Conservation (phyloP, 768 basidiomycete genomes). For the Hygrophorus russula region DNA sequence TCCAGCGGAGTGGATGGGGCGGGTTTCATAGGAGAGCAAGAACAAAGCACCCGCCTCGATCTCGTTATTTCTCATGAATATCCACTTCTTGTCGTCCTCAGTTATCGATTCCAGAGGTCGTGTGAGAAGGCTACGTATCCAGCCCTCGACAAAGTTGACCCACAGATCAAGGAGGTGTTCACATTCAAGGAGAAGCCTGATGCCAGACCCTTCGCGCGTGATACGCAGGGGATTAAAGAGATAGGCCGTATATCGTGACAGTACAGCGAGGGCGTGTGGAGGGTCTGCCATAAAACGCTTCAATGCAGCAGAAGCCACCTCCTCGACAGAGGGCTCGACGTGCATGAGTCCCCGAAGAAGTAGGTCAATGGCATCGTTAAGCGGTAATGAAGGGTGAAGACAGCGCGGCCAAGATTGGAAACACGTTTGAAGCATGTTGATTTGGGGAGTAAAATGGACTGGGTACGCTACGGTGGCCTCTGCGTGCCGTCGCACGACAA, state of each 20-base stretch:
- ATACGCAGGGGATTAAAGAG: constrained; percentile 63
- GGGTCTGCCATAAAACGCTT: constrained; percentile 62
- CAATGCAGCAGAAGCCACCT: constrained; percentile 57
- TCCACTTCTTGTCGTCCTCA: constrained; percentile 26
- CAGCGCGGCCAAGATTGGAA: constrained; percentile 83
- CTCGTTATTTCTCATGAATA: constrained; percentile 40
- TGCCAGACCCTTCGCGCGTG: constrained; percentile 49
- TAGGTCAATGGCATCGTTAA: constrained; percentile 63
- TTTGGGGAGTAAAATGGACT: constrained; percentile 41
- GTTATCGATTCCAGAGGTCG: constrained; percentile 27
- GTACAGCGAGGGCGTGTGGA: constrained; percentile 40
- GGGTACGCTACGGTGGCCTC: constrained; percentile 63
- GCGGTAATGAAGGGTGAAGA: constrained; percentile 42
- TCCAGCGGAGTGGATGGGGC: constrained; percentile 44
- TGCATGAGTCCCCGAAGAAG: constrained; percentile 77
- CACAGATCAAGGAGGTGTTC: constrained; percentile 60
- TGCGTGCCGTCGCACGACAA: constrained; percentile 54
- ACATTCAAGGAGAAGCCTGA: constrained; percentile 57
- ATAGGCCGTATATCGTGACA: constrained; percentile 57
- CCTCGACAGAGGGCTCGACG: constrained; percentile 63
- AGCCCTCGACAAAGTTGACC: constrained; percentile 58
- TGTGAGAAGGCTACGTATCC: constrained; percentile 42
- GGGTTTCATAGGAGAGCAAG: constrained; percentile 48
- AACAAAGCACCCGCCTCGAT: constrained; percentile 69
- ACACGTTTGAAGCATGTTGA: constrained; percentile 63